Conservation (phyloP, 2,329 filamentous ascomycete species). For the Aureobasidium sp. region DNA sequence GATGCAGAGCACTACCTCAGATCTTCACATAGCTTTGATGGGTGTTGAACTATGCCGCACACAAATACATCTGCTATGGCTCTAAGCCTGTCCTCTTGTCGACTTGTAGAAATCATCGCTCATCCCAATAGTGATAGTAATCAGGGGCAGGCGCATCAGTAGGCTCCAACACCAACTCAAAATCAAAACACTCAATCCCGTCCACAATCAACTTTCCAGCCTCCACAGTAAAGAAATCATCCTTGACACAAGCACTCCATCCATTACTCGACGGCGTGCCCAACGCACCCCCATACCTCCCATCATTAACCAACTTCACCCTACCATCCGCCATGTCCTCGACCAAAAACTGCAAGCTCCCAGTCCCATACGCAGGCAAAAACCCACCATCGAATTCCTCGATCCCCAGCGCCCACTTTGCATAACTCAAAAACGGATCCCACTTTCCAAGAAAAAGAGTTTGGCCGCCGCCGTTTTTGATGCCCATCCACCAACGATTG, state of each 20-base stretch:
- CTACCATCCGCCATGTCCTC: background rate
- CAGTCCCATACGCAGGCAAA: background rate
- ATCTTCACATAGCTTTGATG: too few species aligned
- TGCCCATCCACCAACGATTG: background rate
- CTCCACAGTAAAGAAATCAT: background rate
- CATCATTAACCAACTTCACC: background rate
- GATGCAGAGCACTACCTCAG: too few species aligned
- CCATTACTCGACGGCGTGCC: background rate
- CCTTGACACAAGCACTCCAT: background rate
- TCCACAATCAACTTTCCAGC: background rate
- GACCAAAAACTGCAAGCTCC: background rate
- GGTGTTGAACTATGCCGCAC: too few species aligned
- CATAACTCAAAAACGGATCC: background rate
- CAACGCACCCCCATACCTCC: background rate
- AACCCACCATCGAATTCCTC: background rate
- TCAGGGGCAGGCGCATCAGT: conserved; percentile 3
- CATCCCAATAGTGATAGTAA: background rate
- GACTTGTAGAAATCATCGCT: too few species aligned
- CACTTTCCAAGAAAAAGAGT: background rate
- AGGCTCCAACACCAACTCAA: background rate
- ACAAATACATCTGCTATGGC: too few species aligned
- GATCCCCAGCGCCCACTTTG: background rate
- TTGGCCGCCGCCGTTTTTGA: background rate
- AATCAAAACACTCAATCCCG: background rate
- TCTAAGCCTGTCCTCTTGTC: too few species aligned